Evolutionary conservation across 805 yeast species (phyloP).

Genomic region (Yarrowia phangngaensis): DNA sequence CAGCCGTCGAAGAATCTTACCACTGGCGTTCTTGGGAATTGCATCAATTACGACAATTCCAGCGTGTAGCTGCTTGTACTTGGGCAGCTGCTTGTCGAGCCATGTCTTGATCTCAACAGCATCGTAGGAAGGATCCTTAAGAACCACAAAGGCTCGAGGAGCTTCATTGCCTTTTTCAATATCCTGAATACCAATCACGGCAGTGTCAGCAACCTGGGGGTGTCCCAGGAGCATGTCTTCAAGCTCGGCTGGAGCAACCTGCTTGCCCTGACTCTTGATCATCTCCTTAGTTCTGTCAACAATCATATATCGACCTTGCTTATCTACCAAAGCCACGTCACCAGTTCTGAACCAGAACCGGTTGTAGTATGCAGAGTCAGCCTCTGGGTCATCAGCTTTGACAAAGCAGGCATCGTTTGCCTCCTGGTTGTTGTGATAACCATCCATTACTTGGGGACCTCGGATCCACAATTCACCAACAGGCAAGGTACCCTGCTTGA

Average conservation of each 20-base stretch:
- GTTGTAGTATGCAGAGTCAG: conserved; percentile 33
- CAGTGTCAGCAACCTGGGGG: conserved; percentile 32
- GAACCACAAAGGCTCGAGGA: conserved; percentile 34
- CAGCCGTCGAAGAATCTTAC: conserved; percentile 86
- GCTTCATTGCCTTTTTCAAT: conserved; percentile 39
- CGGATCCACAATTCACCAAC: conserved; percentile 55
- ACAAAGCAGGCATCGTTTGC: conserved; percentile 6
- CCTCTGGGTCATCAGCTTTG: conserved; percentile 33
- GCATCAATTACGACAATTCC: conserved; percentile 65
- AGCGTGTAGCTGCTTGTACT: conserved; percentile 35
- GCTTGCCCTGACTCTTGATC: conserved; percentile 47
- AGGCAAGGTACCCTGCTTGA: conserved; percentile 22
- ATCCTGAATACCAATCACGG: conserved; percentile 32
- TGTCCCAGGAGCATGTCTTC: conserved; percentile 32
- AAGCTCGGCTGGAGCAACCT: conserved; percentile 36
- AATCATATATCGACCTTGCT: conserved; percentile 43
- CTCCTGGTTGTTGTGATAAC: conserved; percentile 23
- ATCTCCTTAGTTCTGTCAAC: conserved; percentile 65
- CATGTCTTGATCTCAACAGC: conserved; percentile 30
- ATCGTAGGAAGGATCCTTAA: conserved; percentile 27
- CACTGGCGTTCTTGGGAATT: conserved; percentile 87
- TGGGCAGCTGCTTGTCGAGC: conserved; percentile 34
- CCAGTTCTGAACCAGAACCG: conserved; percentile 47
- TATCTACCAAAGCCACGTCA: conserved; percentile 47
- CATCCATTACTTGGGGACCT: conserved; percentile 52